These are phyloP conservation scores for Xanthoparmelia taractica DNA, from an alignment of 495 filamentous ascomycete genomes.

Conservation along the genomic window DNA sequence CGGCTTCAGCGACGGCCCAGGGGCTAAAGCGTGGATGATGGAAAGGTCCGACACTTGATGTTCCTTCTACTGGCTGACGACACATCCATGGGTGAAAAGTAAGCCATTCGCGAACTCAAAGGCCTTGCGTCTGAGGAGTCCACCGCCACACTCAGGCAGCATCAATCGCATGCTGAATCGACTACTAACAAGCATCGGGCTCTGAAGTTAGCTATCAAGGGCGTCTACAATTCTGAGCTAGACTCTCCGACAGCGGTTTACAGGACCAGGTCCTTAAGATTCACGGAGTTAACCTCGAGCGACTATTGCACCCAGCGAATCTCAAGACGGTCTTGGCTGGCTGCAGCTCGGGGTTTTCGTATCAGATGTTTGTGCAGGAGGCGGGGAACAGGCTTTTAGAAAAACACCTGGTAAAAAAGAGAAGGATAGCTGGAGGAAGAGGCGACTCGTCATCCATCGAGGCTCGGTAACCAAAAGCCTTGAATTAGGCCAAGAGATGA, in stretches of 20 bases:
- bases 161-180: neutral
- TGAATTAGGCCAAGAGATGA: no score
- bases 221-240: neutral
- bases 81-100: neutral
- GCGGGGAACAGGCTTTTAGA: neutral
- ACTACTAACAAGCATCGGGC: neutral
- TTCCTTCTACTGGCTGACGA: neutral
- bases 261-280: neutral
- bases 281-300: neutral
- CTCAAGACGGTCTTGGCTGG: neutral
- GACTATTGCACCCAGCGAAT: neutral
- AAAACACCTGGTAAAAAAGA: no score
- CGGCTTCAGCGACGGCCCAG: neutral
- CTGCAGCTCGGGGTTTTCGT: neutral
- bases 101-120: neutral
- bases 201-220: neutral
- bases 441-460: no score
- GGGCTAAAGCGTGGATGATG: no score
- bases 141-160: neutral
- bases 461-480: no score
- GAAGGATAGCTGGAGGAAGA: no score
- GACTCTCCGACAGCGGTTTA: neutral
- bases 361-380: conserved; percentile 2
- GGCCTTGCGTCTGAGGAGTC: neutral
- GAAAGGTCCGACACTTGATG: neutral